A percentile compares a stretch with the other conserved stretches of the same genome.
Conservation (phyloP, 495 filamentous ascomycete genomes). For the Annulohypoxylon stygium region DNA sequence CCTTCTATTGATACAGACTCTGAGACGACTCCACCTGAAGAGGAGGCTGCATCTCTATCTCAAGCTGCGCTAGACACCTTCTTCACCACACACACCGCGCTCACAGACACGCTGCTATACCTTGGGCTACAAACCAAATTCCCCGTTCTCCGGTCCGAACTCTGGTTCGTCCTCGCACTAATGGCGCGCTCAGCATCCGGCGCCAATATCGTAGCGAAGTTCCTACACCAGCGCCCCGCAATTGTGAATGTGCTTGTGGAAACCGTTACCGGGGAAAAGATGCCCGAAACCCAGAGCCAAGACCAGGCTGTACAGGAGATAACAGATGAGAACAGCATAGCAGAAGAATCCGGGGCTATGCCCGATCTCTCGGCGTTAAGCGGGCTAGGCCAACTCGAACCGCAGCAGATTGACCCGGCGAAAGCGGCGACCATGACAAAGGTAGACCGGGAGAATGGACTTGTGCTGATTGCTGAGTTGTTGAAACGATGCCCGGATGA, state of each 20-base stretch:
- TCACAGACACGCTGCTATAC: conserved; percentile 68
- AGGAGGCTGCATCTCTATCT: conserved; percentile 49
- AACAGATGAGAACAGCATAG: conserved; percentile 48
- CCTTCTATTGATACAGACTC: not conserved
- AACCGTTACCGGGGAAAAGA: conserved; percentile 58
- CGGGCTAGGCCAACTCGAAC: conserved; percentile 44
- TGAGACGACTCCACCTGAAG: conserved; percentile 1
- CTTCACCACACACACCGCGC: conserved; percentile 63
- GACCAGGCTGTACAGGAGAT: conserved; percentile 24
- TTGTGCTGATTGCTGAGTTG: conserved; percentile 72
- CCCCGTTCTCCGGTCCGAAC: conserved; percentile 77
- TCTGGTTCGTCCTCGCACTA: conserved; percentile 79
- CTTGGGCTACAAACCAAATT: conserved; percentile 78
- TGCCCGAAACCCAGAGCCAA: not conserved
- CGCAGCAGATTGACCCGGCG: conserved; percentile 53
- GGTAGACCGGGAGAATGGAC: conserved; percentile 72
- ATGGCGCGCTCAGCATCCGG: conserved; percentile 69
- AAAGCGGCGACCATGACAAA: conserved; percentile 51
- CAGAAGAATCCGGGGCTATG: conserved; percentile 10
- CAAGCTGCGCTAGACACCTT: conserved; percentile 52
- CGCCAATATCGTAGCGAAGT: conserved; percentile 61
- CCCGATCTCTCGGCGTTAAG: conserved; percentile 20
- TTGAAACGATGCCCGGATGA: conserved; percentile 62
- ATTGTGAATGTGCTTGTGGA: conserved; percentile 63
- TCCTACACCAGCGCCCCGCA: conserved; percentile 63